phyloP scores from a whole-genome alignment of 805 yeast species.

The Yarrowia hollandica region DNA sequence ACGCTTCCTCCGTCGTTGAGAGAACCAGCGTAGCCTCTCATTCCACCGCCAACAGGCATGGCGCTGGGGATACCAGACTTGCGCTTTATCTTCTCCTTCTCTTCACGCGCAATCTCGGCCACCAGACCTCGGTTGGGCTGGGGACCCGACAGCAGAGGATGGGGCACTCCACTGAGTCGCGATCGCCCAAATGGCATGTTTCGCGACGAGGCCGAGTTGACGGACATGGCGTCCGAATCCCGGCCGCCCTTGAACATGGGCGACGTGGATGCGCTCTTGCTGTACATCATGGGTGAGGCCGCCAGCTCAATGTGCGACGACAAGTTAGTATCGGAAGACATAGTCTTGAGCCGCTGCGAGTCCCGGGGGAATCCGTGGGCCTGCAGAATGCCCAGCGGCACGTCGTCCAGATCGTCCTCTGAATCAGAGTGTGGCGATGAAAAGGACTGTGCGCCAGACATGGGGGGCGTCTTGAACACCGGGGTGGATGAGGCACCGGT shows the following conservation, averaged over 20 bases:
- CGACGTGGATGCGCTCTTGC: conserved; percentile 15
- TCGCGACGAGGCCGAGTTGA: not conserved
- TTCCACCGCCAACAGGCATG: not conserved
- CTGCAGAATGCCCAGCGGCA: conserved; percentile 45
- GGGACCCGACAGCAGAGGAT: conserved; percentile 16
- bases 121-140: conserved; percentile 42
- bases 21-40: conserved; percentile 11
- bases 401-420: conserved; percentile 45
- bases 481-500: conserved; percentile 37
- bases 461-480: conserved; percentile 9
- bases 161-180: conserved; percentile 16
- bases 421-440: not conserved
- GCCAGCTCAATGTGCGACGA: conserved; percentile 13
- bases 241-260: conserved; percentile 12
- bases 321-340: conserved; percentile 32
- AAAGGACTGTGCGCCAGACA: not conserved
- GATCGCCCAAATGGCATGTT: conserved; percentile 19
- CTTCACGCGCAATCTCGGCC: conserved; percentile 45
- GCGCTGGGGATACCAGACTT: conserved; percentile 14
- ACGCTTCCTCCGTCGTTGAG: conserved; percentile 22
- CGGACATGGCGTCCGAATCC: not conserved
- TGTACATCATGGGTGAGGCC: not conserved
- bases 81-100: conserved; percentile 42
- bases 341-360: conserved; percentile 31
- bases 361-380: conserved; percentile 44